Conservation (phyloP, 176 grass and related monocot species). For the Poa pratensis region DNA sequence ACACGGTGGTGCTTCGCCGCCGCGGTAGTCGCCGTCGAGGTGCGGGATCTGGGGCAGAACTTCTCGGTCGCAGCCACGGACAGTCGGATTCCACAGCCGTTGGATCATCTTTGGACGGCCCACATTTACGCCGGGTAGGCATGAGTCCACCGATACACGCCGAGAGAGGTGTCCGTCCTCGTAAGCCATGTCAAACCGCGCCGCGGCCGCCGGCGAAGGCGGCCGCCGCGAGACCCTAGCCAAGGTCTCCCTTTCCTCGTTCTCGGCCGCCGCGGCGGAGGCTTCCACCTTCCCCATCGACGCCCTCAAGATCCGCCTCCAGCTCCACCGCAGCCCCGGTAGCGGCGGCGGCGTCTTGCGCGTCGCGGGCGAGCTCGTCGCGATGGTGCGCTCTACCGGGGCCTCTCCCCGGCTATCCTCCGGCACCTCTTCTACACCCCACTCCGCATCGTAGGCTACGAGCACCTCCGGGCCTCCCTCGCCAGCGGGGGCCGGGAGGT, state of each 20-base stretch:
- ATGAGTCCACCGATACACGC: not conserved
- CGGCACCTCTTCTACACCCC: constrained; percentile 84
- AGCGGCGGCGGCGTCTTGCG: constrained; percentile 41
- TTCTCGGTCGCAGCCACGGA: not conserved
- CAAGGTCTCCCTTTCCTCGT: constrained; percentile 65
- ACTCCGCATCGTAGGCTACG: constrained; percentile 80
- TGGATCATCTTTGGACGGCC: constrained; percentile 34
- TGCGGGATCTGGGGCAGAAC: not conserved
- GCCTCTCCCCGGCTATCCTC: constrained; percentile 73
- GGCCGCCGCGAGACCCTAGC: constrained; percentile 39
- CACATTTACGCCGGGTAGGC: not conserved
- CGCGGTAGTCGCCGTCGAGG: not conserved
- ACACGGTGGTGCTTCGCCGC: not conserved
- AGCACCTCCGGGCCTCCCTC: constrained; percentile 61
- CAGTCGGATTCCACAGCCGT: not conserved
- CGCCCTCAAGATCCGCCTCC: constrained; percentile 77
- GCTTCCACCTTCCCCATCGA: constrained; percentile 79
- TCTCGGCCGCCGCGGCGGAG: constrained; percentile 72
- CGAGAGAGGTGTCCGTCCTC: not conserved
- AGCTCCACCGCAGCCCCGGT: constrained; percentile 54
- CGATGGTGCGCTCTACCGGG: constrained; percentile 69
- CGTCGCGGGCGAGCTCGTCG: constrained; percentile 68
- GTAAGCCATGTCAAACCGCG: constrained; percentile 28
- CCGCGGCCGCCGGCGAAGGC: constrained; percentile 34
- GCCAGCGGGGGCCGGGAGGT: constrained; percentile 43